Evolutionary conservation across 192 early-diverging fungal species (phyloP).

Genomic region (Gonapodya sp.): DNA sequence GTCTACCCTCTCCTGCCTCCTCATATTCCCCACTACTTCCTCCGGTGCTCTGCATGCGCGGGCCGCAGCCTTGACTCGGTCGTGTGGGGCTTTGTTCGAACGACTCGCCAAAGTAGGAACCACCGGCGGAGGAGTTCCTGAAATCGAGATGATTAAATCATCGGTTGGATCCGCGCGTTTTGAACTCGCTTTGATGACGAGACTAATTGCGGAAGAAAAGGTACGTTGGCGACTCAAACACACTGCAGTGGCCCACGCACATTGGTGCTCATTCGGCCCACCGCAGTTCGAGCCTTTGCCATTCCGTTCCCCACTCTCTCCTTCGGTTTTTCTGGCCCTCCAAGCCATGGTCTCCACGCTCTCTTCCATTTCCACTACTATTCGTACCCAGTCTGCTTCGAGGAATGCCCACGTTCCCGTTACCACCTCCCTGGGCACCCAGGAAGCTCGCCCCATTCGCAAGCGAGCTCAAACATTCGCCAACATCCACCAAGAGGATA

Average conservation of each 20-base stretch:
- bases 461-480: background rate
- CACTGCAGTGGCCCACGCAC: background rate
- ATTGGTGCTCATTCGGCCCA: background rate
- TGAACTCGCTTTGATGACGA: background rate
- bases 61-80: background rate
- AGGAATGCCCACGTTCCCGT: background rate
- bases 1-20: background rate
- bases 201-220: background rate
- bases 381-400: background rate
- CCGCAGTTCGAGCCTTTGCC: background rate
- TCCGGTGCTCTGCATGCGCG: background rate
- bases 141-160: background rate
- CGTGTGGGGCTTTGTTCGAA: background rate
- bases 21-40: background rate
- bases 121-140: background rate
- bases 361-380: background rate
- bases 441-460: background rate
- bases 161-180: background rate
- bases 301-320: background rate
- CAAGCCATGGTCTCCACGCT: background rate
- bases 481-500: background rate
- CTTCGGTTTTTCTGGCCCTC: background rate
- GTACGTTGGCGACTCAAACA: background rate
- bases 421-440: background rate
- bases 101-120: background rate